Percentiles rank a stretch among this genome's conserved stretches.
Evolutionary conservation across 257 asterid genomes (phyloP).

Genomic region (Capsicum rhomboideum): DNA sequence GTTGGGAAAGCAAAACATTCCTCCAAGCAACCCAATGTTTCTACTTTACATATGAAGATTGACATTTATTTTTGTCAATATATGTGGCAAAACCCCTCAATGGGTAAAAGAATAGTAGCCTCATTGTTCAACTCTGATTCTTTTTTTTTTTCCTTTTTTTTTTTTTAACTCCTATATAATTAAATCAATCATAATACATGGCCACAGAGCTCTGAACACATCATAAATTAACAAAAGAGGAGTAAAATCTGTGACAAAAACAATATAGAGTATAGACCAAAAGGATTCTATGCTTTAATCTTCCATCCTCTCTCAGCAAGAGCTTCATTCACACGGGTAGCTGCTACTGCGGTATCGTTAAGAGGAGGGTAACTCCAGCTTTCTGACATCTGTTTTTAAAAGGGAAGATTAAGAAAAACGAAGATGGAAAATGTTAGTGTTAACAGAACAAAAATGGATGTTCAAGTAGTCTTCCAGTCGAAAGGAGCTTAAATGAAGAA

Average conservation of each 20-base stretch:
- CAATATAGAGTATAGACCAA: not conserved
- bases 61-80: conserved; percentile 25
- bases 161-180: not conserved
- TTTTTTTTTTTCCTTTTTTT: not conserved
- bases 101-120: conserved; percentile 24
- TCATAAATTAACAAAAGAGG: not conserved
- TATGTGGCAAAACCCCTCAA: conserved; percentile 25
- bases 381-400: conserved; percentile 62
- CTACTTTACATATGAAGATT: not conserved
- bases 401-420: not conserved
- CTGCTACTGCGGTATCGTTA: conserved; percentile 82
- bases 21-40: not conserved
- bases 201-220: not conserved
- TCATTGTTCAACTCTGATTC: not conserved
- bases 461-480: not conserved
- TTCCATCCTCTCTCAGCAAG: conserved; percentile 90
- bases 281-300: conserved; percentile 14
- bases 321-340: conserved; percentile 67
- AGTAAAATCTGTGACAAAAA: not conserved
- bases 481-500: not conserved
- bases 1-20: too few species aligned
- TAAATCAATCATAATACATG: not conserved
- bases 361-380: conserved; percentile 97
- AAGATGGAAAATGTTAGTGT: not conserved
- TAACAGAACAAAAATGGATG: not conserved